Conservation (phyloP, 805 yeast genomes). For the Danielia oregonensis region DNA sequence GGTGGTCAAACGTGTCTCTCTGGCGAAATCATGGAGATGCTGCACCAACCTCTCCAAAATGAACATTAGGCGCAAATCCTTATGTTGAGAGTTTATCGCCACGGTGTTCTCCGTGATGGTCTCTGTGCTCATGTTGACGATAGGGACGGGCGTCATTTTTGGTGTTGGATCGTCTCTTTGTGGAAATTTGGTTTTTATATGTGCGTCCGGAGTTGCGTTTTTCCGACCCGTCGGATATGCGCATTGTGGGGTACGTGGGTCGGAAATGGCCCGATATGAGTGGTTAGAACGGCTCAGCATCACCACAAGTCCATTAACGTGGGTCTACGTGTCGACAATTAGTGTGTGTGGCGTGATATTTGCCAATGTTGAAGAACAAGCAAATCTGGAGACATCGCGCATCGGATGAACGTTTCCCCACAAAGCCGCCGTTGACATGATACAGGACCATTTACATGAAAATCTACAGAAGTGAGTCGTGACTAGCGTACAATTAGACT, state of each 20-base stretch:
- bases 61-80: constrained; percentile 3
- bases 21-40: constrained; percentile 20
- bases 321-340: too few relatives aligned
- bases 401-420: too few relatives aligned
- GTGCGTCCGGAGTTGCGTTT: neutral
- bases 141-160: constrained; percentile 1
- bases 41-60: constrained; percentile 13
- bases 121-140: constrained; percentile 10
- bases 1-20: constrained; percentile 18
- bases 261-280: too few relatives aligned
- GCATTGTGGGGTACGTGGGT: constrained; percentile 1
- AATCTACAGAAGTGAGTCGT: too few relatives aligned
- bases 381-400: too few relatives aligned
- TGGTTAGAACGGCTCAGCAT: too few relatives aligned
- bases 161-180: neutral
- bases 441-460: too few relatives aligned
- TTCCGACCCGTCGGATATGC: neutral
- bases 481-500: too few relatives aligned
- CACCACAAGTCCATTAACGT: too few relatives aligned
- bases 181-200: neutral
- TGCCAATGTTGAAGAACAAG: too few relatives aligned
- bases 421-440: too few relatives aligned
- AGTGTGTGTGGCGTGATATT: too few relatives aligned
- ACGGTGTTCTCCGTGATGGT: constrained; percentile 19
- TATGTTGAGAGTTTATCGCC: constrained; percentile 14